These are phyloP conservation scores for Penicillium sp. DNA, from an alignment of 2,329 filamentous ascomycete species.

Conservation along the genomic window DNA sequence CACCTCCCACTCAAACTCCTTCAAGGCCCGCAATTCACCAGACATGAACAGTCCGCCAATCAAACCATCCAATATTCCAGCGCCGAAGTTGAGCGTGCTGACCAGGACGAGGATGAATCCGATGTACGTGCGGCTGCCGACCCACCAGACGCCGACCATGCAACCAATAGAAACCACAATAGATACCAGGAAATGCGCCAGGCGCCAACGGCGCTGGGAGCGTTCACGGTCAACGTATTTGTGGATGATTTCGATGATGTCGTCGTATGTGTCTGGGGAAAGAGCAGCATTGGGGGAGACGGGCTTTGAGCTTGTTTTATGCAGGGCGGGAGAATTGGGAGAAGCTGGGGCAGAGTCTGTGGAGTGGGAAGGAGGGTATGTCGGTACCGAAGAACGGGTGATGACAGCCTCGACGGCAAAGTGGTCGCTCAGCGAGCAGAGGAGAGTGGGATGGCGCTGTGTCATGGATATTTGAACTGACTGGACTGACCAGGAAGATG, in stretches of 20 bases:
- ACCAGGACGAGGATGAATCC: constrained; percentile 77
- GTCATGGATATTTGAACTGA: constrained; percentile 74
- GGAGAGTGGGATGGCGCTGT: constrained; percentile 72
- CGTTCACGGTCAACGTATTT: constrained; percentile 69
- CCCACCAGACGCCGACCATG: constrained; percentile 82
- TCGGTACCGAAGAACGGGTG: constrained; percentile 35
- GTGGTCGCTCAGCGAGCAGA: constrained; percentile 89
- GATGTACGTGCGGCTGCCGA: constrained; percentile 65
- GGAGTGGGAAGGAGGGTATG: background rate
- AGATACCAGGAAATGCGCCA: constrained; percentile 69
- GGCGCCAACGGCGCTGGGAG: constrained; percentile 67
- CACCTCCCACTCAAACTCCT: constrained; percentile 94
- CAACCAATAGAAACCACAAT: constrained; percentile 68
- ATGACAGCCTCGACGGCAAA: constrained; percentile 86
- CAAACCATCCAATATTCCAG: constrained; percentile 77
- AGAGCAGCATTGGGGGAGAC: constrained; percentile 29
- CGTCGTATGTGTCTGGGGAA: constrained; percentile 60
- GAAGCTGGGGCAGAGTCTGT: constrained; percentile 3
- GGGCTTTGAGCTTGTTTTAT: constrained; percentile 16
- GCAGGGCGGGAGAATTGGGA: constrained; percentile 11
- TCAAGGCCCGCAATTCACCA: constrained; percentile 74
- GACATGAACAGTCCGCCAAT: constrained; percentile 85
- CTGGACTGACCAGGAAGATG: constrained; percentile 65
- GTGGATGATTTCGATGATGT: constrained; percentile 68
- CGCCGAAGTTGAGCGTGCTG: constrained; percentile 71